Evolutionary conservation across 176 grass and related monocot genomes (phyloP), one percentile per base, ranked within the genome.

Genomic region (Melocanna baccifera): DNA sequence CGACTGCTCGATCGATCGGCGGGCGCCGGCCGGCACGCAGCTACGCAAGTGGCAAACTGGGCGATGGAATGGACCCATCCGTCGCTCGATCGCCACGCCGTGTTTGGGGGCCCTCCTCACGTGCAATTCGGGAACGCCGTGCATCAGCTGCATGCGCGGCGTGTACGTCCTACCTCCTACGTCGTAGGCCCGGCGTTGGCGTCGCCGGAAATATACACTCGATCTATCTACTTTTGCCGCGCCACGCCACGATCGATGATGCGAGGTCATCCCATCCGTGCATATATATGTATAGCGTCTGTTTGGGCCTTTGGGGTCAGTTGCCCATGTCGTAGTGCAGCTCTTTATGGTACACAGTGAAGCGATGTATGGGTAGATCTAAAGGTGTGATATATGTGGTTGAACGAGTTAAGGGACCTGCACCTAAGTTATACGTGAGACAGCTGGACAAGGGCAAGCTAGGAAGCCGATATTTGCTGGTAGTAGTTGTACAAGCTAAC

Each of bases 81-180:
- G 9, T n/a, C 62, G 7, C 4, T 9, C 50, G 34, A 12, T 3
- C 20, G 20, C 13, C 67, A 22, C 61, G 71, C 50, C 65, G 73
- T 88, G 56, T n/a, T 16, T 20, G 34, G 67, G 63, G 2, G 67
- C 87, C 81, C 50, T 25, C 67, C 76, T 89, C 76, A 89, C 87
- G 87, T 89, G 82, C 63, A 29, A 43, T 4, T 22, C 19, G 62
- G 81, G 75, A 84, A 75, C 68, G 57, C 46, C 36, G 66, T 11
- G 62, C 53, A 3, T 75, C 82, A 11, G 39, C 73, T 32, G 61
- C 13, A 26, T 25, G 26, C 20, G 64, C 32, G 28, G 41, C 45
- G 20, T 0, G 81, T 39, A 42, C 62, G 34, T 36, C 34, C 4
- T 39, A 42, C 62, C 4, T 36, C 34, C 4, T 0, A 36, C 34